Base-by-base conservation (phyloP, 306 rosid genomes). In the Pyrus bretschneideri region DNA sequence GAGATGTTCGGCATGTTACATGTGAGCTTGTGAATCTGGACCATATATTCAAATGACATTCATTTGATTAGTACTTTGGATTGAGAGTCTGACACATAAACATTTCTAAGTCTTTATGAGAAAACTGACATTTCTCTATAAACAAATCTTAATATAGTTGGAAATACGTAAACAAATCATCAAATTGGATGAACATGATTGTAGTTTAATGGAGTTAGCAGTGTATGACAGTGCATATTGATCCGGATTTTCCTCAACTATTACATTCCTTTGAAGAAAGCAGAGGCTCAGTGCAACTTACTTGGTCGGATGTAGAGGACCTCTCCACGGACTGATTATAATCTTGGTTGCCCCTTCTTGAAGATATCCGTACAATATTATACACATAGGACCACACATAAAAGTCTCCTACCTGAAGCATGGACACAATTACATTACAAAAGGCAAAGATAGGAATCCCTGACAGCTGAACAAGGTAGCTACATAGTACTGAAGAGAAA, bases 331-430 rank as follows among this genome's bases (percentile, higher is more conserved):
- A 35, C 9, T 35, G 40, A 35, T 6, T 35, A 35, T 35, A 6
- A 35, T 35, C 40, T 35, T 35, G 40, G 40, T 35, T 35, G 40
- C 40, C 40, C 40, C 9, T 35, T 35, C 40, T 35, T 35, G 40
- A 35, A 35, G 40, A 35, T 35, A 35, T 6, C 40, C 40, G 40
- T 9, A 35, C 40, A 35, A 35, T 35, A 35, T 35, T 35, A 35
- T 35, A 35, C 40, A 35, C 40, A 35, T 35, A 35, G 40, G 40
- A 6, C 40, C 40, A 35, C 40, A 35, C 0, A 35, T 35, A 35
- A 35, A 35, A 35, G 40, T 35, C 83, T 85, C 98, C 96, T 44
- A 80, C 75, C 98, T 93, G 85, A 80, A 83, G n/a, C n/a, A 62
- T 62, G 27, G 23, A 14, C n/a, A 12, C 3, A 51, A 8, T 25